Conservation (phyloP, 352 stramenopile species). For the Pythium guiyangense region DNA sequence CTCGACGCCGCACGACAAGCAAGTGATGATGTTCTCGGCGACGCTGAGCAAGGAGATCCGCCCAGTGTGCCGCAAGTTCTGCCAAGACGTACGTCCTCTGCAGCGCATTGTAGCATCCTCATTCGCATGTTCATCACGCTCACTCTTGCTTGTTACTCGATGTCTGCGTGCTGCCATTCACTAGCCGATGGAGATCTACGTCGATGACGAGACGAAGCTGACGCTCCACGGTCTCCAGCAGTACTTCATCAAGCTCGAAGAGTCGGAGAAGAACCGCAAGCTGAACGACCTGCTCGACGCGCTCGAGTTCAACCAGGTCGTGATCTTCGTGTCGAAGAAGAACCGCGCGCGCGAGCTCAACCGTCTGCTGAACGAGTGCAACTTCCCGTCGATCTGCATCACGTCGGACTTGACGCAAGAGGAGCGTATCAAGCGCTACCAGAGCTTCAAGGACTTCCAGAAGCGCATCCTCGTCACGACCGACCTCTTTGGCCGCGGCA, state of each 20-base stretch:
- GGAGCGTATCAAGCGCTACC: conserved; percentile 98
- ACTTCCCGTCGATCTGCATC: conserved; percentile 99
- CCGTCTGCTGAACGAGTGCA: conserved; percentile 98
- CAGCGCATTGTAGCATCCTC: not conserved
- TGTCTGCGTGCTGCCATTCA: not conserved
- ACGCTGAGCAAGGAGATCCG: conserved; percentile 99
- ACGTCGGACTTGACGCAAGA: conserved; percentile 97
- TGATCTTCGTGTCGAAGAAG: conserved; percentile 98
- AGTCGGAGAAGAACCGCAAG: conserved; percentile 99
- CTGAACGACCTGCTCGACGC: conserved; percentile 99
- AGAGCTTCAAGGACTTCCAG: conserved; percentile 99
- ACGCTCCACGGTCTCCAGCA: conserved; percentile 99
- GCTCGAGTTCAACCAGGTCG: conserved; percentile 99
- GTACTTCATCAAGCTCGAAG: conserved; percentile 99
- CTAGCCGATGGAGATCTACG: conserved; percentile 99
- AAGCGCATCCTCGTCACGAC: conserved; percentile 99
- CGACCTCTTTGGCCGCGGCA: conserved; percentile 99
- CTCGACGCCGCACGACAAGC: conserved; percentile 98
- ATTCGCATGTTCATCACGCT: not conserved
- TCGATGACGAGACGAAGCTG: conserved; percentile 99
- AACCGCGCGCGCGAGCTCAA: conserved; percentile 97
- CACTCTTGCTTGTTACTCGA: no score
- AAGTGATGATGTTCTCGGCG: conserved; percentile 99
- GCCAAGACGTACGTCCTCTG: conserved; percentile 91
- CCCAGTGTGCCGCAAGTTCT: conserved; percentile 99